These are phyloP conservation scores for Pseudogymnoascus pannorum DNA, from an alignment of 2,329 filamentous ascomycete species.

Conservation along the genomic window DNA sequence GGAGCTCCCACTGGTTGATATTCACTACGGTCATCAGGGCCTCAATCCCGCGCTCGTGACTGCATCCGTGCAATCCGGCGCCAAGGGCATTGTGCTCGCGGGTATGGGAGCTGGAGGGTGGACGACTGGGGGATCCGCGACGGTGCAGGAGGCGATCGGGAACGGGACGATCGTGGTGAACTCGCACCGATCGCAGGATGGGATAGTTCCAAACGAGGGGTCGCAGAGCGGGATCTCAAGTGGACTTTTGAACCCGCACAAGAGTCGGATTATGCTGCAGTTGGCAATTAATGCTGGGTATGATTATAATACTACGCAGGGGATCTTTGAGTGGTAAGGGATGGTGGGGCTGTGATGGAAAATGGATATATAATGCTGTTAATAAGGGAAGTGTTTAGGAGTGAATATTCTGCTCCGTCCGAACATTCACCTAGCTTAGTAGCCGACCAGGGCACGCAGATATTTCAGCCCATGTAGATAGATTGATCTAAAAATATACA, in stretches of 20 bases:
- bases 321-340: background rate
- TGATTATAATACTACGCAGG: background rate
- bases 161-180: slow-evolving; percentile 9
- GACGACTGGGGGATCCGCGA: background rate
- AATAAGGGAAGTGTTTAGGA: no score
- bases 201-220: background rate
- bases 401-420: no score
- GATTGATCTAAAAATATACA: no score
- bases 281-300: slow-evolving; percentile 10
- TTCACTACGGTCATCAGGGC: slow-evolving; percentile 10
- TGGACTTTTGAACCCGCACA: slow-evolving; percentile 12
- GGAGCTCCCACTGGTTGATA: slow-evolving; percentile 10
- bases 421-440: no score
- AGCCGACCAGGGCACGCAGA: no score
- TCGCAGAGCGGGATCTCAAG: background rate
- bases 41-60: background rate
- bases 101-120: slow-evolving; percentile 11
- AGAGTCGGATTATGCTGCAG: background rate
- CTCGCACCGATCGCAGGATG: slow-evolving; percentile 3
- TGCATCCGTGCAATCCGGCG: background rate
- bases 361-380: no score
- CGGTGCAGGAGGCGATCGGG: background rate
- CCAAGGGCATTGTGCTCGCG: slow-evolving; percentile 9
- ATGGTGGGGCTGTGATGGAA: no score
- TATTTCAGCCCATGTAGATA: no score